phyloP scores from a whole-genome alignment of 345 rosid species.

The Iberis pinnata region DNA sequence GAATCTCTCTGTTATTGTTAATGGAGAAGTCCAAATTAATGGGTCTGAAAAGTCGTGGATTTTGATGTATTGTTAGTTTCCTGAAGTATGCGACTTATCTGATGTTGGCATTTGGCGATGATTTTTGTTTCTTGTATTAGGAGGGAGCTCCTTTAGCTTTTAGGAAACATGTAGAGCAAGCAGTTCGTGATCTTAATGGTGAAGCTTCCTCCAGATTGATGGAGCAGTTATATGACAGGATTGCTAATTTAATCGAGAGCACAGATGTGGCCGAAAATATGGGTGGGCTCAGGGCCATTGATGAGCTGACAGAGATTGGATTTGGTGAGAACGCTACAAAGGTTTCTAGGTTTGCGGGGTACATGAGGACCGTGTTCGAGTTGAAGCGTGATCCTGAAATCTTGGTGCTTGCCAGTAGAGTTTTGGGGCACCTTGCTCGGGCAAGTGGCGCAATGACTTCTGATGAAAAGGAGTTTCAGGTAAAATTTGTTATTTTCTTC shows the following conservation, averaged over 20 bases:
- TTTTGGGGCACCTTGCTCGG: constrained; percentile 95
- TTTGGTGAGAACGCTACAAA: constrained; percentile 96
- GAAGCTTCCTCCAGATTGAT: constrained; percentile 83
- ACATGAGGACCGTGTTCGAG: constrained; percentile 71
- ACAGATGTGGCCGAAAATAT: constrained; percentile 74
- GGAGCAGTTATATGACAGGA: constrained; percentile 79
- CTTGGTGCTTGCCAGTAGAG: constrained; percentile 84
- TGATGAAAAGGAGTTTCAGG: constrained; percentile 97
- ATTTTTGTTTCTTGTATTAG: constrained; percentile 28
- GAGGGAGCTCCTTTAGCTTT: constrained; percentile 82
- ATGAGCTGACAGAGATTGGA: constrained; percentile 82
- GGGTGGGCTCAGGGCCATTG: constrained; percentile 89
- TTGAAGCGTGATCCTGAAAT: constrained; percentile 77
- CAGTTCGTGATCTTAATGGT: constrained; percentile 76
- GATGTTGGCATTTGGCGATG: constrained; percentile 8
- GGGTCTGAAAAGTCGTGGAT: not conserved
- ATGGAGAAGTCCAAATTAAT: too few species aligned
- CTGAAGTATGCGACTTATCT: constrained; percentile 7
- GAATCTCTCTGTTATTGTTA: constrained; percentile 1
- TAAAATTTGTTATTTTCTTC: constrained; percentile 22
- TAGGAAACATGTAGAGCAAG: constrained; percentile 80
- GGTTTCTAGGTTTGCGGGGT: constrained; percentile 75
- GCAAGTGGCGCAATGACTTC: constrained; percentile 99
- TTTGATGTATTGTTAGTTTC: constrained; percentile 1
- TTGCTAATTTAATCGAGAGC: constrained; percentile 61